phyloP scores from a whole-genome alignment of 371 early-diverging fungal genomes.

The Mucor plumbeus region DNA sequence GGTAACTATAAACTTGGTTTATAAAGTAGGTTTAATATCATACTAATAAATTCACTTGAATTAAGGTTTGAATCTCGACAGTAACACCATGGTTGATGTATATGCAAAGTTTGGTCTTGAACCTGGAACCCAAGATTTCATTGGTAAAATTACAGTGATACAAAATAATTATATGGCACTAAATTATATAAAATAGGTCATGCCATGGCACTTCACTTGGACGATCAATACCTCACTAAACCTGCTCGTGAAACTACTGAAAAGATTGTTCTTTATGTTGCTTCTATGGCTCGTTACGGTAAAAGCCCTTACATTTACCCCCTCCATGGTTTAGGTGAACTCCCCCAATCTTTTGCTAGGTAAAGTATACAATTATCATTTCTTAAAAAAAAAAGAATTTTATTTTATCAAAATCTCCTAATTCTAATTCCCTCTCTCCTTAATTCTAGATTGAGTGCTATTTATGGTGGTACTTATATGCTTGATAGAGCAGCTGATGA shows the following conservation, averaged over 20 bases:
- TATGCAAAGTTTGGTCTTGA: conserved; percentile 95
- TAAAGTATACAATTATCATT: background rate
- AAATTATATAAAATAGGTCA: conserved; percentile 67
- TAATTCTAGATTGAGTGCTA: conserved; percentile 78
- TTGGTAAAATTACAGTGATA: conserved; percentile 59
- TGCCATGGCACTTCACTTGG: conserved; percentile 96
- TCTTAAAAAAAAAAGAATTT: background rate
- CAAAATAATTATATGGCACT: background rate
- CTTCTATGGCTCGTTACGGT: conserved; percentile 95
- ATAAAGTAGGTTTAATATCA: background rate
- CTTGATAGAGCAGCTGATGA: conserved; percentile 92
- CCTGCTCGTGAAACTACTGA: conserved; percentile 95
- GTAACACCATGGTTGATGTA: conserved; percentile 84
- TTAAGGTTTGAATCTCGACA: conserved; percentile 73
- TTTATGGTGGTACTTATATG: conserved; percentile 99
- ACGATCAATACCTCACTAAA: conserved; percentile 89
- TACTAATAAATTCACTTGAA: background rate
- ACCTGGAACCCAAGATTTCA: conserved; percentile 93
- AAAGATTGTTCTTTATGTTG: conserved; percentile 93
- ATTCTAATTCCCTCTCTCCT: background rate
- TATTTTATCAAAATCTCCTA: background rate
- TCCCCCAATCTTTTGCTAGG: conserved; percentile 88
- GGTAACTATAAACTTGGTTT: conserved; percentile 33
- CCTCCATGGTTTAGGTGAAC: conserved; percentile 98
- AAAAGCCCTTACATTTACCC: conserved; percentile 99